Evolutionary conservation across 306 rosid genomes (phyloP), one percentile per base, ranked within the genome.

Genomic region (Notholithocarpus densiflorus): DNA sequence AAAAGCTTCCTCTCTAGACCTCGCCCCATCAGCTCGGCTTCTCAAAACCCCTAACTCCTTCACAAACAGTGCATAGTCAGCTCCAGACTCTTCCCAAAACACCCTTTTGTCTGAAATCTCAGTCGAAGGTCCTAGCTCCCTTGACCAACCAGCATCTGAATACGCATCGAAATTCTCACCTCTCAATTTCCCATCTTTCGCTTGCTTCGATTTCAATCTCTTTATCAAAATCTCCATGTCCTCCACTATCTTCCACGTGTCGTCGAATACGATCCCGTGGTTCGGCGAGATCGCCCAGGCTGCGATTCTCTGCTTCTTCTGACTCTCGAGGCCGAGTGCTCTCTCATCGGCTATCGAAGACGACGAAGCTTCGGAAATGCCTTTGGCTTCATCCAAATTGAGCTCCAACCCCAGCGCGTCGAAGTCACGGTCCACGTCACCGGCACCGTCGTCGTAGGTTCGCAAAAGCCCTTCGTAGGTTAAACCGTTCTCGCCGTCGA

Each of bases 261-360:
- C 99, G 1, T 96, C 99, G 19, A 96, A 96, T 26, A 96, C 96
- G 72, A 96, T 96, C 26, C 98, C 99, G 15, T 96, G 98, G 79
- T 91, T 90, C 1, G 98, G 98, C 66, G 98, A 96, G 79, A 93
- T 90, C 2, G 99, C 97, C 99, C 99, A 95, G 1, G 97, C 98
- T 0, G 97, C 99, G 27, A 98, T 93, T 76, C 97, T 85, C 92
- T 96, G 99, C 87, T 96, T 91, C 94, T 95, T 96, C 88, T 93
- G 99, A 8, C 98, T 77, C 76, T 93, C 98, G 43, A 86, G 88
- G 2, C 53, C 53, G 1, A 86, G 88, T 1, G 60, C 82, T 37
- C 94, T 88, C 81, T 96, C 99, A 7, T 93, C 96, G 1, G 85
- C 89, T 18, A 93, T 90, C 18, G 99, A 89, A 24, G 97, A 92